A percentile compares a stretch with the other conserved stretches of the same genome.
These are phyloP conservation scores for Edaphochlamys debaryana DNA, from an alignment of 139 green algal genomes.

Conservation along the genomic window DNA sequence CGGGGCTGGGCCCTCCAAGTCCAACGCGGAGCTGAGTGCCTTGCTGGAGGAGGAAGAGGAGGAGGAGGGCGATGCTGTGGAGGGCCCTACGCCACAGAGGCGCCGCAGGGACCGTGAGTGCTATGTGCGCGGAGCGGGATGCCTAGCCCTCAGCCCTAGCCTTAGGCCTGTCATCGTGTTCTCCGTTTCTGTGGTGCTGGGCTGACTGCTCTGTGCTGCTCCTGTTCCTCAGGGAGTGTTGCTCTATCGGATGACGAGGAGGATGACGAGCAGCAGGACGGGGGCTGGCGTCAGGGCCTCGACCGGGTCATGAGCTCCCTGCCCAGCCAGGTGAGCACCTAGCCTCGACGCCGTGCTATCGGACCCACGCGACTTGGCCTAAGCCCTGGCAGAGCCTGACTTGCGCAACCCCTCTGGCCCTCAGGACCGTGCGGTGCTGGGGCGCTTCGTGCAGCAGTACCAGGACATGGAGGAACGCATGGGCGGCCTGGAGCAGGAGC, in stretches of 20 bases:
- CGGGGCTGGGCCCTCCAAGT: conserved; percentile 4
- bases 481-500: conserved; percentile 36
- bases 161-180: no score
- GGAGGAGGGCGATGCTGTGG: conserved; percentile 13
- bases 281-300: neutral
- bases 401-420: no score
- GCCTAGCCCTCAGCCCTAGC: no score
- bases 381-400: no score
- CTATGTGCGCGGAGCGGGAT: no score
- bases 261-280: neutral
- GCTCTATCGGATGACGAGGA: neutral
- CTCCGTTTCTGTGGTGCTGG: no score
- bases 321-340: conserved; percentile 26
- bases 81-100: conserved; percentile 51
- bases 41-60: conserved; percentile 47
- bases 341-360: neutral
- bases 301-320: conserved; percentile 26
- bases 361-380: neutral
- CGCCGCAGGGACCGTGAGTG: conserved; percentile 40
- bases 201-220: no score
- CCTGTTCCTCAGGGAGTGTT: neutral
- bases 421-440: conserved; percentile 31
- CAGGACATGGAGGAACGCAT: conserved; percentile 17
- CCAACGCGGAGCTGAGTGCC: neutral
- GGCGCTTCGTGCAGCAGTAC: neutral